Percentiles rank a stretch among this genome's conserved stretches.
Evolutionary conservation across 768 basidiomycete genomes (phyloP).

Genomic region (Leucosporidium yakuticum): DNA sequence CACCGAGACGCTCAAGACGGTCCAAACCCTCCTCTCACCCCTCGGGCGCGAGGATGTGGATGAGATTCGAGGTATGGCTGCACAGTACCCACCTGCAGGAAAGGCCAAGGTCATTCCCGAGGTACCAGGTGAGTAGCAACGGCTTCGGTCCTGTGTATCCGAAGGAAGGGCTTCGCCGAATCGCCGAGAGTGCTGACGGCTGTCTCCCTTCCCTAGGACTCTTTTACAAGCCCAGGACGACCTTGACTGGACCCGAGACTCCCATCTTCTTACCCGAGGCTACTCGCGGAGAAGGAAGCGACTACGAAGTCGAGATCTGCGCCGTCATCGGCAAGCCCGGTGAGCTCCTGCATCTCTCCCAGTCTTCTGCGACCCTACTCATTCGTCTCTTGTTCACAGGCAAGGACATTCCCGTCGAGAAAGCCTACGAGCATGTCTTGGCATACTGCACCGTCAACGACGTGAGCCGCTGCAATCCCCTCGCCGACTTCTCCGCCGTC

Average conservation of each 20-base stretch:
- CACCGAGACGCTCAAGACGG: constrained; percentile 12
- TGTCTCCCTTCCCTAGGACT: constrained; percentile 38
- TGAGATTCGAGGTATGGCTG: constrained; percentile 25
- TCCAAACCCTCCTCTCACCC: constrained; percentile 19
- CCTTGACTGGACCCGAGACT: constrained; percentile 40
- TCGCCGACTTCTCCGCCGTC: too few species aligned
- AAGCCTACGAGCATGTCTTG: constrained; percentile 41
- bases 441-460: constrained; percentile 43
- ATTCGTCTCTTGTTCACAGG: too few species aligned
- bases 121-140: not conserved
- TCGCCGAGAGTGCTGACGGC: not conserved
- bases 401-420: constrained; percentile 41
- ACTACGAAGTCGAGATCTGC: constrained; percentile 43
- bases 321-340: constrained; percentile 42
- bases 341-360: too few species aligned
- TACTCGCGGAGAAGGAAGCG: constrained; percentile 31
- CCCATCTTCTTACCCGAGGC: constrained; percentile 39
- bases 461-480: constrained; percentile 10
- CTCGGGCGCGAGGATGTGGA: constrained; percentile 6
- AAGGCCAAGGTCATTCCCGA: not conserved
- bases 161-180: too few species aligned
- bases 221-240: constrained; percentile 42
- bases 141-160: too few species aligned
- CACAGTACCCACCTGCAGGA: constrained; percentile 15
- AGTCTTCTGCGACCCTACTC: too few species aligned